phyloP scores from a whole-genome alignment of 495 filamentous ascomycete species.

The Lasiosphaeris hirsuta region DNA sequence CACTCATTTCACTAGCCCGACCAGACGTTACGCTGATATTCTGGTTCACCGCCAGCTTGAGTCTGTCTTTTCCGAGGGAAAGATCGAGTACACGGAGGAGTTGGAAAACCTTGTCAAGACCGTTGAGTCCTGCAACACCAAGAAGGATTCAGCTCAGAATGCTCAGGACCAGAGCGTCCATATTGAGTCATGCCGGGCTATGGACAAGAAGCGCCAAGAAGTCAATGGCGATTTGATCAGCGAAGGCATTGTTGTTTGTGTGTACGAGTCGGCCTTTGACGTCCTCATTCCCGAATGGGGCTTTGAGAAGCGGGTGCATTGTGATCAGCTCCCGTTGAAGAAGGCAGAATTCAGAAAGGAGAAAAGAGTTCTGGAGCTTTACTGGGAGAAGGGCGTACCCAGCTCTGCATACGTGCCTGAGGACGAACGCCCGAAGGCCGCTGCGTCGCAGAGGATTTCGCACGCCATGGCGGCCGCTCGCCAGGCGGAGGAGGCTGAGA shows the following conservation, averaged over 20 bases:
- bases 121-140: slow-evolving; percentile 93
- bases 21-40: slow-evolving; percentile 90
- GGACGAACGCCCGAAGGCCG: slow-evolving; percentile 87
- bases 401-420: slow-evolving; percentile 96
- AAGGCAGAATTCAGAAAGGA: slow-evolving; percentile 98
- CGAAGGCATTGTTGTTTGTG: slow-evolving; percentile 93
- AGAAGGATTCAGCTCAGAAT: slow-evolving; percentile 97
- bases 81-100: slow-evolving; percentile 85
- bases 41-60: slow-evolving; percentile 96
- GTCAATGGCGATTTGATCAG: slow-evolving; percentile 89
- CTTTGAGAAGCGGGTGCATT: slow-evolving; percentile 98
- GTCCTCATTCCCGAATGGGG: slow-evolving; percentile 97
- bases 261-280: slow-evolving; percentile 98
- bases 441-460: slow-evolving; percentile 59
- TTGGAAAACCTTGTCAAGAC: slow-evolving; percentile 85
- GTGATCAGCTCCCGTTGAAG: slow-evolving; percentile 94
- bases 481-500: slow-evolving; percentile 75
- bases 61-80: slow-evolving; percentile 74
- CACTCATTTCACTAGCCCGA: slow-evolving; percentile 96
- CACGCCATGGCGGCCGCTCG: slow-evolving; percentile 73
- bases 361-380: slow-evolving; percentile 86
- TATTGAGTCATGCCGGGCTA: slow-evolving; percentile 91
- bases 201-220: slow-evolving; percentile 84
- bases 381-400: slow-evolving; percentile 99
- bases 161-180: slow-evolving; percentile 98